Evolutionary conservation across 177 flowering plant species (phyloP).

Genomic region (Telopea speciosissima): DNA sequence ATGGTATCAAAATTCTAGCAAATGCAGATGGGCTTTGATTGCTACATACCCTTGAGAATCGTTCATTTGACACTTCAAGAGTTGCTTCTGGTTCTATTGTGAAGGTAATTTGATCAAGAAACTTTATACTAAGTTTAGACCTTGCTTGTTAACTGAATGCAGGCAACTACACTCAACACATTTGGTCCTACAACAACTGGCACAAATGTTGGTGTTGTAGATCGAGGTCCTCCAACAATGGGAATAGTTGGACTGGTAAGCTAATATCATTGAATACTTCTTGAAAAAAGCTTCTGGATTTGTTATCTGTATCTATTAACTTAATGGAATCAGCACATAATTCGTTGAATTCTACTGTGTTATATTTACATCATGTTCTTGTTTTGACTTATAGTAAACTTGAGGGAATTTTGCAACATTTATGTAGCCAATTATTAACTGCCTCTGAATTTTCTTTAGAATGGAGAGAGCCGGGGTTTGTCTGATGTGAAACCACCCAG

Average conservation of each 20-base stretch:
- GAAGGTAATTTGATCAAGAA: slow-evolving; percentile 31
- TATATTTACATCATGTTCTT: not conserved
- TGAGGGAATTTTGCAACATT: not conserved
- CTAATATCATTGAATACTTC: not conserved
- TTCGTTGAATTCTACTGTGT: not conserved
- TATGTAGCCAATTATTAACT: not conserved
- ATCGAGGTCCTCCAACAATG: slow-evolving; percentile 28
- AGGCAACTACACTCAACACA: slow-evolving; percentile 27
- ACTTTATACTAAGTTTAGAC: not conserved
- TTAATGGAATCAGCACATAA: not conserved
- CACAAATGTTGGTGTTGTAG: slow-evolving; percentile 27
- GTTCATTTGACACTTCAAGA: slow-evolving; percentile 54
- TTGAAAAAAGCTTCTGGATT: not conserved
- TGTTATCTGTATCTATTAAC: not conserved
- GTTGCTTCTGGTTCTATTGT: slow-evolving; percentile 40
- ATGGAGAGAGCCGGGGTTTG: slow-evolving; percentile 35
- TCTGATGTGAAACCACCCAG: slow-evolving; percentile 52
- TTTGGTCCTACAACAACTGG: slow-evolving; percentile 34
- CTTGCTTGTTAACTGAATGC: slow-evolving; percentile 9
- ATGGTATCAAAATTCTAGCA: slow-evolving; percentile 50
- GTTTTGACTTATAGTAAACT: not conserved
- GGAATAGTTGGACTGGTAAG: slow-evolving; percentile 39
- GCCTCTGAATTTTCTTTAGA: slow-evolving; percentile 23
- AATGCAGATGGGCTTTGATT: slow-evolving; percentile 50
- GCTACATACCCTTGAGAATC: slow-evolving; percentile 39